Evolutionary conservation across 768 basidiomycete genomes (phyloP).

Genomic region (Hysterangium stoloniferum): DNA sequence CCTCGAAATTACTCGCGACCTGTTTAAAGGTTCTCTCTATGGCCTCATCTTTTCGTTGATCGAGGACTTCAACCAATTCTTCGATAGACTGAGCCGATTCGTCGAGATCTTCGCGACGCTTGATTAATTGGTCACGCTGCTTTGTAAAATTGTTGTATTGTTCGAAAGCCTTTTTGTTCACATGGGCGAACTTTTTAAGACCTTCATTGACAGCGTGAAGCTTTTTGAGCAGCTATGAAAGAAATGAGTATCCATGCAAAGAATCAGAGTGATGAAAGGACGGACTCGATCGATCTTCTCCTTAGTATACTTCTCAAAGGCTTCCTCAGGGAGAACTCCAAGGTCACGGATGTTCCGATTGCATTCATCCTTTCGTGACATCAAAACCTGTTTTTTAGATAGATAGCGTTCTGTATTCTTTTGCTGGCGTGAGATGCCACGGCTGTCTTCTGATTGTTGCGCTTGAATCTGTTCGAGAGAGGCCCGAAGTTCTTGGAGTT

Average conservation of each 20-base stretch:
- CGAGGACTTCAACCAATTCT: slow-evolving; percentile 87
- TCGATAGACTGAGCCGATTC: slow-evolving; percentile 84
- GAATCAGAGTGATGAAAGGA: slow-evolving; percentile 9
- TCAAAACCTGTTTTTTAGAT: slow-evolving; percentile 82
- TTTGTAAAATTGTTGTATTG: slow-evolving; percentile 98
- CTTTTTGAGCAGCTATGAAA: slow-evolving; percentile 75
- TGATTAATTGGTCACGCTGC: slow-evolving; percentile 84
- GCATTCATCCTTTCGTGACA: slow-evolving; percentile 84
- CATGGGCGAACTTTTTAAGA: slow-evolving; percentile 93
- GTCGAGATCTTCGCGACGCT: slow-evolving; percentile 86
- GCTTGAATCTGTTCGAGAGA: slow-evolving; percentile 69
- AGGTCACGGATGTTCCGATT: slow-evolving; percentile 93
- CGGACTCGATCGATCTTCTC: slow-evolving; percentile 83
- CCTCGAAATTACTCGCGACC: slow-evolving; percentile 93
- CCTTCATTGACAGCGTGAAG: slow-evolving; percentile 89
- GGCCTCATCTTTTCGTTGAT: slow-evolving; percentile 96
- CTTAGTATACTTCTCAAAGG: slow-evolving; percentile 88
- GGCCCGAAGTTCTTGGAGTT: slow-evolving; percentile 58
- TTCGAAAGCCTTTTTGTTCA: slow-evolving; percentile 99
- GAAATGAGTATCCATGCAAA: slow-evolving; percentile 10
- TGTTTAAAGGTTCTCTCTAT: slow-evolving; percentile 98
- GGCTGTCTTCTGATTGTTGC: slow-evolving; percentile 80
- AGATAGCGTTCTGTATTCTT: slow-evolving; percentile 94
- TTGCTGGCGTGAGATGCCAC: slow-evolving; percentile 83
- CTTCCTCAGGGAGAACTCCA: slow-evolving; percentile 94